phyloP scores from a whole-genome alignment of 164 flowering plant species.

The Malania oleifera region DNA sequence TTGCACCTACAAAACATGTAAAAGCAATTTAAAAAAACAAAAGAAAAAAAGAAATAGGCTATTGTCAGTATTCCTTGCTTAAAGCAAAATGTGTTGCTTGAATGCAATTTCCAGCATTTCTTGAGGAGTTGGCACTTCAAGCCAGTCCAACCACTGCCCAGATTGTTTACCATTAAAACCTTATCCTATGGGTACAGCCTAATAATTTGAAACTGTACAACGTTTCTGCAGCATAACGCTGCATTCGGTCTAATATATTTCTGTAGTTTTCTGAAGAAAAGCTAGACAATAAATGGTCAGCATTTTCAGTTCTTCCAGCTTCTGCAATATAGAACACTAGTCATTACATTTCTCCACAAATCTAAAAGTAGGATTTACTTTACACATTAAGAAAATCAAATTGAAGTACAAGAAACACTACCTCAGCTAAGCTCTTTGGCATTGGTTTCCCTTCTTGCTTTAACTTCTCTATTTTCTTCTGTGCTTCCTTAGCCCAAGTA shows the following conservation, averaged over 20 bases:
- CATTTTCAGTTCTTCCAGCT: too few species aligned
- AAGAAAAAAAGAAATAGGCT: not conserved
- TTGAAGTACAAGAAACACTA: slow-evolving; percentile 17
- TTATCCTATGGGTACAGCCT: too few species aligned
- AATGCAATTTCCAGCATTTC: too few species aligned
- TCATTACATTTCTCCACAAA: not conserved
- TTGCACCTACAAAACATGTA: slow-evolving; percentile 53
- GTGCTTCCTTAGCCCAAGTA: slow-evolving; percentile 86
- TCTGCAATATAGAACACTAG: too few species aligned
- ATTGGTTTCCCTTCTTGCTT: slow-evolving; percentile 90
- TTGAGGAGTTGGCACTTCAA: too few species aligned
- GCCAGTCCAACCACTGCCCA: too few species aligned
- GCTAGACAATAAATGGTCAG: not conserved
- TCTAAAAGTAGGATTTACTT: not conserved
- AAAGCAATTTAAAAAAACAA: not conserved
- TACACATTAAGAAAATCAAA: not conserved
- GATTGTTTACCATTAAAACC: too few species aligned
- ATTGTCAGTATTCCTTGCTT: not conserved
- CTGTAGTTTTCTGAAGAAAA: too few species aligned
- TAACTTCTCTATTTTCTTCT: slow-evolving; percentile 65
- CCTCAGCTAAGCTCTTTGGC: slow-evolving; percentile 81
- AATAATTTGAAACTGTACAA: too few species aligned
- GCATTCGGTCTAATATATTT: too few species aligned
- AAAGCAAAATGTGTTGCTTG: not conserved
- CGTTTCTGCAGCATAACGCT: too few species aligned